Conservation (phyloP, 441 rosid genomes). For the Populus hybrid region DNA sequence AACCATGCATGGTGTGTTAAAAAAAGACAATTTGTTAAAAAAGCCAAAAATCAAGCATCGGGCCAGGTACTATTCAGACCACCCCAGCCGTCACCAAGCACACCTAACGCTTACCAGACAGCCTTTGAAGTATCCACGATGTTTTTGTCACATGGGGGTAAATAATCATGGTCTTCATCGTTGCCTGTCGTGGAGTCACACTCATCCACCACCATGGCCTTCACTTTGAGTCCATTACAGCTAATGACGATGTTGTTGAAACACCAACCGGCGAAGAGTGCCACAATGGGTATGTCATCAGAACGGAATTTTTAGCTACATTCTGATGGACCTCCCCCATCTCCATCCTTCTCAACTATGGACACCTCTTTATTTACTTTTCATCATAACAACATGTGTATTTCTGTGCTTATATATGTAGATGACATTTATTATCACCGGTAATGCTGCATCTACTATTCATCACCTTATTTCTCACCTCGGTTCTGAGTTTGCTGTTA, state of each 20-base stretch:
- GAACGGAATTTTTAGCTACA: conserved; percentile 5
- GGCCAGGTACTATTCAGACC: conserved; percentile 20
- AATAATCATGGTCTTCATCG: conserved; percentile 24
- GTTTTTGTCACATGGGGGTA: conserved; percentile 28
- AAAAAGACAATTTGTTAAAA: no score
- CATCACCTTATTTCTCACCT: no score
- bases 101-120: conserved; percentile 29
- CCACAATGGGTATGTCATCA: conserved; percentile 15
- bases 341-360: conserved; percentile 16
- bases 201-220: conserved; percentile 32
- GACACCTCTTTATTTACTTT: no score
- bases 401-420: no score
- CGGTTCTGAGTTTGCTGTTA: no score
- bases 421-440: no score
- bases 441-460: no score
- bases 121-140: conserved; percentile 33
- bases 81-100: conserved; percentile 21
- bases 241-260: conserved; percentile 14
- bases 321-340: conserved; percentile 18
- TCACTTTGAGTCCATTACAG: conserved; percentile 22
- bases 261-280: conserved; percentile 19
- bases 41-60: conserved; percentile 5
- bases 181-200: conserved; percentile 34
- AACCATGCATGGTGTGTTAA: no score
- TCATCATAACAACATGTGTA: no score